Base-by-base conservation (phyloP, 2,329 filamentous ascomycete species). In the Bertia moriformis region DNA sequence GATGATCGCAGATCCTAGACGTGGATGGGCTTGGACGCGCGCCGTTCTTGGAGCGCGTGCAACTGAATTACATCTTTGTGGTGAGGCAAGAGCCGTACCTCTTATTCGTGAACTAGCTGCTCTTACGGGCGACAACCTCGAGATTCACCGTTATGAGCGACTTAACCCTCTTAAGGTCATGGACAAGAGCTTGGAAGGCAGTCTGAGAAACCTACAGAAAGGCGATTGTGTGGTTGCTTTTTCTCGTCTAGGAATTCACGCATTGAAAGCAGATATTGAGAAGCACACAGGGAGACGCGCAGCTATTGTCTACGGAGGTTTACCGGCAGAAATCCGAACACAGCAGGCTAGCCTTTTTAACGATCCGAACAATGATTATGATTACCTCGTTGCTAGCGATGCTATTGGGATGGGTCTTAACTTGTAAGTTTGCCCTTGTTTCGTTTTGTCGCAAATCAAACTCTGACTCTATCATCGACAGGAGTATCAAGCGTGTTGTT, bases 381-480 rank as follows among this genome's bases (percentile, higher is more conserved):
- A 98, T 54, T 93, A 78, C 48, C 66, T 98, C 4, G 88, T 91
- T 18, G 91, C 93, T 5, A 95, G 86, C 49, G 87, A 95, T 59
- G 91, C 91, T 37, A 89, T 98, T 44, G 91, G 91, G 27, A 96
- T 98, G 89, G 91, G 93, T 1, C 64, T 98, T 17, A 98, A 98
- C 51, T 61, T 98, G 55, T 87, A 78, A 58, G 67, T 58, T 13
- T 14, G 14, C 35, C n/a, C 22, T 39, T 18, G 12, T 15, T 27
- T 17, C 18, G 14, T 32, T 35, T 12, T 14, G 24, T 7, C 20
- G n/a, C n/a, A n/a, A n/a, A n/a, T n/a, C n/a, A n/a, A n/a, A n/a
- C n/a, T n/a, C n/a, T 30, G 17, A 17, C 17, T 22, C 35, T 30
- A 29, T 18, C 33, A 44, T 51, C 39, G 7, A 35, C 15, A 35